Evolutionary conservation across 2,329 filamentous ascomycete species (phyloP).

Genomic region (Fusarium nodosum): DNA sequence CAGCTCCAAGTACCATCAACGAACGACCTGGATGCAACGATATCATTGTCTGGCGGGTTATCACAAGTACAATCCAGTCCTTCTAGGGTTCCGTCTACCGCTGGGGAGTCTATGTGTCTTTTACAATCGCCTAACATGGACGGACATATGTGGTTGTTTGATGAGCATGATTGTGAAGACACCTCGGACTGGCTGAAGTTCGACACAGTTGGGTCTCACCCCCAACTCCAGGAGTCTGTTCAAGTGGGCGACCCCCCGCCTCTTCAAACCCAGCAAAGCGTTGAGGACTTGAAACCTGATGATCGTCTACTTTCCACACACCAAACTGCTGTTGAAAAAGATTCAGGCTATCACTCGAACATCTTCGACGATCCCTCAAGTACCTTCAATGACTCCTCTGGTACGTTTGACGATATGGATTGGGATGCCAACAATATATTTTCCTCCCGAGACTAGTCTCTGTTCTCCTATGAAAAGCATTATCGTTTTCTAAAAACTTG

Average conservation of each 20-base stretch:
- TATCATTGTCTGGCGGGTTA: conserved; percentile 7
- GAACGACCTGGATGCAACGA: conserved; percentile 8
- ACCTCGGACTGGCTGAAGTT: conserved; percentile 4
- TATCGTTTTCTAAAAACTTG: background rate
- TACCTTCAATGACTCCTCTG: no score
- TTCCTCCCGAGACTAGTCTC: background rate
- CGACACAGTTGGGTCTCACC: conserved; percentile 23
- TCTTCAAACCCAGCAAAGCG: conserved; percentile 10
- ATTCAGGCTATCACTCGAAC: conserved; percentile 26
- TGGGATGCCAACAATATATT: conserved; percentile 19
- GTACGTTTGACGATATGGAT: background rate
- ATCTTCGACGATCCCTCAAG: background rate
- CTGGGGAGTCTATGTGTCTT: conserved; percentile 24
- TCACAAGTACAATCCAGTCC: conserved; percentile 29
- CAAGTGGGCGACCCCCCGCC: conserved; percentile 1
- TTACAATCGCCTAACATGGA: conserved; percentile 26
- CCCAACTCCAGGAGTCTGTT: conserved; percentile 18
- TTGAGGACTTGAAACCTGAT: conserved; percentile 6
- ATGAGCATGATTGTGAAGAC: conserved; percentile 1
- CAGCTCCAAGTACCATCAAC: conserved; percentile 1
- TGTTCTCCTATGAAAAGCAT: background rate
- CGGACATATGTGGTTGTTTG: conserved; percentile 5
- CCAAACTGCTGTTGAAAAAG: conserved; percentile 20
- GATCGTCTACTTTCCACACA: conserved; percentile 6
- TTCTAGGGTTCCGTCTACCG: conserved; percentile 33